phyloP scores from a whole-genome alignment of 1,284 basidiomycete genomes.

The Fomitopsis schrenkii region DNA sequence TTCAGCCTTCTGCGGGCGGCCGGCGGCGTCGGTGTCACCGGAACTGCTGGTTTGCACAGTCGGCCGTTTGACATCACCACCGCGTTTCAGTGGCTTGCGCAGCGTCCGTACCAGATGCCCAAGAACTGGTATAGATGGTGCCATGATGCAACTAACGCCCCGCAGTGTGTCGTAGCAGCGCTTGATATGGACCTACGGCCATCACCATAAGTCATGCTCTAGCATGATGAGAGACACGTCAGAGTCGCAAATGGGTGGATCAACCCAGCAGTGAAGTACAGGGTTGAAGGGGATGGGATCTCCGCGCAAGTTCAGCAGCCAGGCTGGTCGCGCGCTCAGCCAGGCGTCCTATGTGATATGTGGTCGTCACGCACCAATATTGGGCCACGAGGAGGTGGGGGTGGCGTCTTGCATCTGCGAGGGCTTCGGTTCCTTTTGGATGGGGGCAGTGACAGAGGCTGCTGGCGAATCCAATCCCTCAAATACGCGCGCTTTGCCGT shows the following conservation, averaged over 20 bases:
- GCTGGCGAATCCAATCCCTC: conserved; percentile 57
- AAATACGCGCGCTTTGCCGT: conserved; percentile 53
- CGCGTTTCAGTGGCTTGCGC: no score
- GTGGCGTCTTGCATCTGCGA: conserved; percentile 63
- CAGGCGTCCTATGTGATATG: neutral
- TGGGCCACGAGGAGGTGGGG: conserved; percentile 56
- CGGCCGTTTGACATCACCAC: no score
- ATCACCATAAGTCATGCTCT: no score
- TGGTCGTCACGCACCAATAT: conserved; percentile 47
- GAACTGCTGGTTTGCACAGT: no score
- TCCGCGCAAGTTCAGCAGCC: conserved; percentile 81
- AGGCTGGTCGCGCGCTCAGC: conserved; percentile 42
- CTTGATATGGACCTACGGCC: no score
- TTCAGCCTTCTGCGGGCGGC: no score
- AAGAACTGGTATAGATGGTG: no score
- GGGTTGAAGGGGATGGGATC: conserved; percentile 86
- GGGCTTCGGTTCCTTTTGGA: conserved; percentile 56
- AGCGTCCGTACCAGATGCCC: no score
- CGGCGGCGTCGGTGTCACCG: no score
- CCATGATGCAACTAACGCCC: no score
- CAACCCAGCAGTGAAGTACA: conserved; percentile 71
- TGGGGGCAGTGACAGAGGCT: conserved; percentile 55
- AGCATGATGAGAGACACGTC: neutral
- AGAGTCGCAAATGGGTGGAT: neutral
- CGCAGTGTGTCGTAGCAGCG: no score